Evolutionary conservation across 345 rosid genomes (phyloP), one percentile per base, ranked within the genome.

Genomic region (Gossypium arboreum): DNA sequence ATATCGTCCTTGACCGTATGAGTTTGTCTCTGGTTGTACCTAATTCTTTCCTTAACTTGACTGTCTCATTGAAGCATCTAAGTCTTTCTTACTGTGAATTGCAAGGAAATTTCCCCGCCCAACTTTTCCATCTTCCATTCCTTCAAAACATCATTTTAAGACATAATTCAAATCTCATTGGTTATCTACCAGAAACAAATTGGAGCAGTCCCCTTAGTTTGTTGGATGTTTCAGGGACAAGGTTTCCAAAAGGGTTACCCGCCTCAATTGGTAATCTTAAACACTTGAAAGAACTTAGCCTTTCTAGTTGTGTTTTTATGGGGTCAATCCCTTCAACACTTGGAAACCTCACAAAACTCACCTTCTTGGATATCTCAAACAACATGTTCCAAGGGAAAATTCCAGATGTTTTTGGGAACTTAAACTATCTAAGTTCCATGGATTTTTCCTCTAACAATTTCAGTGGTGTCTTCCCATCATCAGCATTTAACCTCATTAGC

Each of bases 401-500:
- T 18, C 55, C 65, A 6, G 54, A 72, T 57, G 62, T 59, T 9
- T 29, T 72, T 20, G 39, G 39, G 2, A 54, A 72, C 3, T 22
- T 41, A 13, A 34, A 72, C 7, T 15, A 45, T 0, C 48, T 72
- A 43, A 22, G 9, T 61, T 2, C 0, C 13, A 8, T 61, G 1
- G 44, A 7, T 27, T 61, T 61, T 29, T 61, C 66, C 9, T 27
- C 2, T 1, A 75, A 72, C 69, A 51, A 52, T 29, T 72, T 84
- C 13, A 68, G 1, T 1, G 83, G 90, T 61, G 24, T 45, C 0
- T 45, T 84, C 2, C 86, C 80, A 12, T 48, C 62, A 2, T 75
- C 71, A 16, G 13, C 72, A 24, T 73, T 68, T 15, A 62, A 62
- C 45, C 45, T 34, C 45, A 34, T 22, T 1, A 17, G 20, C 7